phyloP scores from a whole-genome alignment of 768 basidiomycete genomes.

The Suillus weaverae region DNA sequence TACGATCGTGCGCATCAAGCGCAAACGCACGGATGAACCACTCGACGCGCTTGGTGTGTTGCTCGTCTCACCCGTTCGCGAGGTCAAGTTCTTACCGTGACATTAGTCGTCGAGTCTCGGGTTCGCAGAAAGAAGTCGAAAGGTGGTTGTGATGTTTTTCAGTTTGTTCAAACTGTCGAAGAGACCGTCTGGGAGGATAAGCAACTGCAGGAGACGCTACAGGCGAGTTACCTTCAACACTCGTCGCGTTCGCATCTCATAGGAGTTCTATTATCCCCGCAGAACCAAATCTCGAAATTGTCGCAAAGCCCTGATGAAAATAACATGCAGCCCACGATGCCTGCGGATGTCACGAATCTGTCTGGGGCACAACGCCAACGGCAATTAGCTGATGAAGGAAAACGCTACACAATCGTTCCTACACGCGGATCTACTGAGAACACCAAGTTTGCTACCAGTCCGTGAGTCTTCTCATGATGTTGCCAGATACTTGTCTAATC shows the following conservation, averaged over 20 bases:
- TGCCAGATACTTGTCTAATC: neutral
- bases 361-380: conserved; percentile 18
- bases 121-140: conserved; percentile 63
- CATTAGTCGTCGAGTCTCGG: conserved; percentile 61
- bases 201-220: conserved; percentile 53
- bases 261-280: neutral
- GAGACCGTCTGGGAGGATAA: conserved; percentile 66
- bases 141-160: conserved; percentile 60
- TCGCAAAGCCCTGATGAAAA: conserved; percentile 39
- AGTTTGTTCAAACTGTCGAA: conserved; percentile 81
- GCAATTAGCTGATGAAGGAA: conserved; percentile 37
- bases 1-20: conserved; percentile 79
- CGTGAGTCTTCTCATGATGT: conserved; percentile 33
- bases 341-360: conserved; percentile 16
- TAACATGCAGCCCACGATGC: conserved; percentile 14
- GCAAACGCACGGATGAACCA: conserved; percentile 80
- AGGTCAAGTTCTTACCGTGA: conserved; percentile 14
- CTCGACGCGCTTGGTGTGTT: conserved; percentile 73
- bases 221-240: conserved; percentile 43
- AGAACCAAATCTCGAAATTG: conserved; percentile 62
- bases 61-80: conserved; percentile 14
- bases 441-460: conserved; percentile 30
- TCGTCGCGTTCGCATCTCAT: neutral
- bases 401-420: conserved; percentile 54
- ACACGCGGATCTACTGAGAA: conserved; percentile 24